phyloP scores from a whole-genome alignment of 2,329 filamentous ascomycete species.

The Cordyceps militaris region DNA sequence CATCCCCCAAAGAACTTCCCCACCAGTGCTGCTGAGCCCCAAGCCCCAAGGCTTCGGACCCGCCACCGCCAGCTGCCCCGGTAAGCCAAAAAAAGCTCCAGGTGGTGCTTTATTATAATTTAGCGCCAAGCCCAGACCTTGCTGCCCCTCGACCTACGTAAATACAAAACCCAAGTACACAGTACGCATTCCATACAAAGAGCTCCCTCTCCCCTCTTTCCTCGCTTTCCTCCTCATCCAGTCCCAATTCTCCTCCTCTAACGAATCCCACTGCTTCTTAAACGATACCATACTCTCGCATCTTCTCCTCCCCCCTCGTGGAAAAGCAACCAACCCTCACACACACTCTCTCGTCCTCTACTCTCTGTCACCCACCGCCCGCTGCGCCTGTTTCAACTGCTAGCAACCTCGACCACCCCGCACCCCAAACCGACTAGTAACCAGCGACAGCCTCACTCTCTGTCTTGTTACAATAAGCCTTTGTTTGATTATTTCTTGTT shows the following conservation, averaged over 20 bases:
- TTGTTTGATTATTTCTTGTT: background rate
- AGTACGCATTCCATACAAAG: background rate
- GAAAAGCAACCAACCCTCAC: background rate
- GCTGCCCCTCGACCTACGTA: background rate
- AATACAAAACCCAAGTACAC: background rate
- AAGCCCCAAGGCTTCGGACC: constrained; percentile 8
- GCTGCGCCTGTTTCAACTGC: background rate
- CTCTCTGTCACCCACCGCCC: background rate
- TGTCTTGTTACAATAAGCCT: background rate
- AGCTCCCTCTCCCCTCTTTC: constrained; percentile 7
- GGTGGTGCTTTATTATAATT: background rate
- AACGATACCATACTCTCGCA: background rate
- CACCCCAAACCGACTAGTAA: background rate
- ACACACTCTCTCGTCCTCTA: background rate
- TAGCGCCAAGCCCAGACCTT: background rate
- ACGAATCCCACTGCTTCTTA: background rate
- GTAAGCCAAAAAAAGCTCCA: constrained; percentile 2
- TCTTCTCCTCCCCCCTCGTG: background rate
- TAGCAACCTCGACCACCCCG: background rate
- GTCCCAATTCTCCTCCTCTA: background rate
- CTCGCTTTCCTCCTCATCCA: background rate
- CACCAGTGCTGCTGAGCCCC: constrained; percentile 3
- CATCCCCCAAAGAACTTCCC: background rate
- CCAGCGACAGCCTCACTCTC: constrained; percentile 2
- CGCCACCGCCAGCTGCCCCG: background rate